These are phyloP conservation scores for Plasmodium ovale DNA, from an alignment of 169 alveolate species.

Conservation along the genomic window DNA sequence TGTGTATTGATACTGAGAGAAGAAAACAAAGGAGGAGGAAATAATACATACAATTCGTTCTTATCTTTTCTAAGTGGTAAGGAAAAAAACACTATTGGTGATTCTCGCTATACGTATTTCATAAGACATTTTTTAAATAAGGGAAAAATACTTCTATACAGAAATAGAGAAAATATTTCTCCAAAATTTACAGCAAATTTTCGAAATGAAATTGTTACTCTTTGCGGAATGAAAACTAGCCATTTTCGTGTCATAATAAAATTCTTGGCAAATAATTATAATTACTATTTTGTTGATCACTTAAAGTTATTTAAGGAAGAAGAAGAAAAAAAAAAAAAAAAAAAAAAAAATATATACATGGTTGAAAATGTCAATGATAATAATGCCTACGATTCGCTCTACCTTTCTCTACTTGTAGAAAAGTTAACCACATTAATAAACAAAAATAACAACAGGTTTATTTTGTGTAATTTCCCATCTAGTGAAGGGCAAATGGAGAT, in stretches of 20 bases:
- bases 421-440: conserved; percentile 8
- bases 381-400: neutral
- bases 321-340: neutral
- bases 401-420: conserved; percentile 38
- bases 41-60: conserved; percentile 9
- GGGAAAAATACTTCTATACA: conserved; percentile 59
- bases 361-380: neutral
- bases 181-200: conserved; percentile 15
- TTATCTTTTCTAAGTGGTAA: conserved; percentile 7
- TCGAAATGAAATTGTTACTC: conserved; percentile 20
- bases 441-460: conserved; percentile 22
- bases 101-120: neutral
- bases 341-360: neutral
- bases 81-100: neutral
- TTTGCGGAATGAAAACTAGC: conserved; percentile 27
- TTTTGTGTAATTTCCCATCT: conserved; percentile 43
- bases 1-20: conserved; percentile 3
- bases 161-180: conserved; percentile 30
- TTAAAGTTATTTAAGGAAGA: conserved; percentile 13
- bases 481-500: conserved; percentile 10
- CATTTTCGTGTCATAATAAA: conserved; percentile 5
- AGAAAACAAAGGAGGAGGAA: neutral
- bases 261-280: conserved; percentile 19
- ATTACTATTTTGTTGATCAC: conserved; percentile 36
- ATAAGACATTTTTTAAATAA: conserved; percentile 32